Evolutionary conservation across 805 yeast species (phyloP).

Genomic region (Pichia exigua): DNA sequence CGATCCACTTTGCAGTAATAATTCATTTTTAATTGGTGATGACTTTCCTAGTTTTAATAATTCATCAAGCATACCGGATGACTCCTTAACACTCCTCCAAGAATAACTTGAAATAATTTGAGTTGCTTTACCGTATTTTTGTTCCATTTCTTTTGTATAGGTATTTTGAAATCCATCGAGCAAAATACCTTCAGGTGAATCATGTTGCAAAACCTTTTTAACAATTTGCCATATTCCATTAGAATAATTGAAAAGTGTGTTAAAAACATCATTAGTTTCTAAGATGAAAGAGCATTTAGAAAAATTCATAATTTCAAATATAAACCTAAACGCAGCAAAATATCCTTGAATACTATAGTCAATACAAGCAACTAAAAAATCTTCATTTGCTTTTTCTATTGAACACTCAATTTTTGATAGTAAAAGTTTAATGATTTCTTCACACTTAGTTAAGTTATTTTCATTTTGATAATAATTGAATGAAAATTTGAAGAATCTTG

Average conservation of each 20-base stretch:
- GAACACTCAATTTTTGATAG: constrained; percentile 29
- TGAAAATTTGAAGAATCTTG: constrained; percentile 52
- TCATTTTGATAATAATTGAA: constrained; percentile 28
- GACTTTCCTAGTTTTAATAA: constrained; percentile 26
- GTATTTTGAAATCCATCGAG: constrained; percentile 38
- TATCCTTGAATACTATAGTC: constrained; percentile 60
- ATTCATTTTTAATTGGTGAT: constrained; percentile 22
- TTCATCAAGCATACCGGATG: constrained; percentile 45
- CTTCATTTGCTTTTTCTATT: constrained; percentile 27
- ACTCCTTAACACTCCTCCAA: constrained; percentile 80
- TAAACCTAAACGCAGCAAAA: constrained; percentile 47
- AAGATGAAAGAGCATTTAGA: constrained; percentile 3
- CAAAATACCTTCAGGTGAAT: constrained; percentile 62
- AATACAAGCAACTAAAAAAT: constrained; percentile 37
- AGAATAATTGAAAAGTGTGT: constrained; percentile 9
- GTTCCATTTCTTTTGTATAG: constrained; percentile 26
- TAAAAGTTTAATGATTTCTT: constrained; percentile 26
- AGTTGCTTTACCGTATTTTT: constrained; percentile 29
- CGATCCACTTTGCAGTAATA: constrained; percentile 38
- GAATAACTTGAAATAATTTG: constrained; percentile 56
- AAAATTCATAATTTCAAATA: constrained; percentile 20
- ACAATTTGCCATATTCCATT: constrained; percentile 35
- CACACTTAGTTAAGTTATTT: constrained; percentile 14
- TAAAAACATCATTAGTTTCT: constrained; percentile 2
- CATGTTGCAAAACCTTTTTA: constrained; percentile 49